Evolutionary conservation across 2,329 filamentous ascomycete genomes (phyloP).

Genomic region (Didymella pomorum): DNA sequence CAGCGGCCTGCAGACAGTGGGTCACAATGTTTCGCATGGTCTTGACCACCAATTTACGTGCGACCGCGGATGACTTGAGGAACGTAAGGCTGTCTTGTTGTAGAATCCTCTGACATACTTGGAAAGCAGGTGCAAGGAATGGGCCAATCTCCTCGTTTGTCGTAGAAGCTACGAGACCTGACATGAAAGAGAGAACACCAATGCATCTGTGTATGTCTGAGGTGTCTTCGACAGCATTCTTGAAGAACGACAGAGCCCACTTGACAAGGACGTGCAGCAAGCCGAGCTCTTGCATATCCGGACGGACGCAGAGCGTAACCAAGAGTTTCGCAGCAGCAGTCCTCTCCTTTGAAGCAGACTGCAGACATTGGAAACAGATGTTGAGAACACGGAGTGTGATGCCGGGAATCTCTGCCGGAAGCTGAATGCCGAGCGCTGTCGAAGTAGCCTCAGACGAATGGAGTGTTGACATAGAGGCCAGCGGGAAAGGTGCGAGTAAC

Average conservation of each 20-base stretch:
- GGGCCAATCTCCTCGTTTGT: constrained; percentile 77
- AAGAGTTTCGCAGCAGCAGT: constrained; percentile 86
- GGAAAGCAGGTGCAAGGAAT: constrained; percentile 72
- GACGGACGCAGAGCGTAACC: constrained; percentile 80
- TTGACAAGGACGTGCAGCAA: constrained; percentile 72
- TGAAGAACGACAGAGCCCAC: constrained; percentile 73
- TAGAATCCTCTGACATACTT: constrained; percentile 67
- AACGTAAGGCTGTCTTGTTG: constrained; percentile 60
- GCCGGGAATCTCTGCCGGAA: constrained; percentile 70
- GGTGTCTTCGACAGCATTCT: constrained; percentile 52
- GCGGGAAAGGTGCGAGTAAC: constrained; percentile 80
- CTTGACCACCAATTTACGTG: constrained; percentile 84
- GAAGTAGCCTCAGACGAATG: constrained; percentile 44
- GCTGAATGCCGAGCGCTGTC: constrained; percentile 55
- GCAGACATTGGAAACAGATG: constrained; percentile 74
- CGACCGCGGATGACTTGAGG: constrained; percentile 76
- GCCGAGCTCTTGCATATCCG: constrained; percentile 84
- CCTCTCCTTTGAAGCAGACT: constrained; percentile 82
- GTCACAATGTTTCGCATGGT: constrained; percentile 78
- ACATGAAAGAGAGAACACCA: constrained; percentile 80
- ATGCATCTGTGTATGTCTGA: constrained; percentile 76
- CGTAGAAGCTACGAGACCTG: constrained; percentile 74
- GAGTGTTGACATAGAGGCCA: constrained; percentile 77
- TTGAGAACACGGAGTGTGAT: constrained; percentile 75
- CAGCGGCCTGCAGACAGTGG: constrained; percentile 63